These are phyloP conservation scores for Pseudogymnoascus sp. DNA, from an alignment of 2,329 filamentous ascomycete genomes.

Conservation along the genomic window DNA sequence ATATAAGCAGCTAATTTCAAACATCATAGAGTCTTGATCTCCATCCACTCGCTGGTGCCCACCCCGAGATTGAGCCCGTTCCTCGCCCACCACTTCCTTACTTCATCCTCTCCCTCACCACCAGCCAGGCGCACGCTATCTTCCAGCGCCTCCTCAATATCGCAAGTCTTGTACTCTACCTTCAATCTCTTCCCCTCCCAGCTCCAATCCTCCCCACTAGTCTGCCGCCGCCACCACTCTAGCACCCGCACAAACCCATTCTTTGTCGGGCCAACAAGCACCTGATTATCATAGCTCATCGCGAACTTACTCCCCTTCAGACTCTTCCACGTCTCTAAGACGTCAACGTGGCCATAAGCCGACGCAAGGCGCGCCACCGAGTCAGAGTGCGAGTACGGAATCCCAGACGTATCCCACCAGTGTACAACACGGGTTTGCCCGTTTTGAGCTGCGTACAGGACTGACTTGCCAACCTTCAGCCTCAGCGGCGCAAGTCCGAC, in stretches of 20 bases:
- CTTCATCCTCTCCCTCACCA: conserved; percentile 58
- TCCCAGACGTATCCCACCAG: conserved; percentile 81
- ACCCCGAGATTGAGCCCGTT: conserved; percentile 62
- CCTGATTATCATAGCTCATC: conserved; percentile 71
- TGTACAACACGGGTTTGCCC: conserved; percentile 68
- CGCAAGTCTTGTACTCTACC: conserved; percentile 90
- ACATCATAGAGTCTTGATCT: conserved; percentile 49
- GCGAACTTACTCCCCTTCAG: conserved; percentile 55
- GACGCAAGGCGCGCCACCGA: conserved; percentile 76
- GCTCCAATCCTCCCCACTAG: conserved; percentile 43
- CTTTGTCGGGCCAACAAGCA: conserved; percentile 78
- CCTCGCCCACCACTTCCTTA: conserved; percentile 78
- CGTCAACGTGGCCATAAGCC: conserved; percentile 72
- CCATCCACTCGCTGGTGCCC: conserved; percentile 65
- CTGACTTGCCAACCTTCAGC: conserved; percentile 74
- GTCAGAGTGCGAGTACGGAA: conserved; percentile 72
- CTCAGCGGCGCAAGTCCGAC: conserved; percentile 34
- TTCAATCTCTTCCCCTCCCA: conserved; percentile 49
- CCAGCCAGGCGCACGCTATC: conserved; percentile 57
- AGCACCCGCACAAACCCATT: conserved; percentile 76
- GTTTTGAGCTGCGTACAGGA: conserved; percentile 75
- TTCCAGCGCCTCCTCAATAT: conserved; percentile 90
- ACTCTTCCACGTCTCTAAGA: conserved; percentile 74
- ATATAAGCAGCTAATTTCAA: not conserved
- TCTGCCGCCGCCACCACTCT: conserved; percentile 82